phyloP scores from a whole-genome alignment of 371 early-diverging fungal genomes.

The Aphelidium insulamus region DNA sequence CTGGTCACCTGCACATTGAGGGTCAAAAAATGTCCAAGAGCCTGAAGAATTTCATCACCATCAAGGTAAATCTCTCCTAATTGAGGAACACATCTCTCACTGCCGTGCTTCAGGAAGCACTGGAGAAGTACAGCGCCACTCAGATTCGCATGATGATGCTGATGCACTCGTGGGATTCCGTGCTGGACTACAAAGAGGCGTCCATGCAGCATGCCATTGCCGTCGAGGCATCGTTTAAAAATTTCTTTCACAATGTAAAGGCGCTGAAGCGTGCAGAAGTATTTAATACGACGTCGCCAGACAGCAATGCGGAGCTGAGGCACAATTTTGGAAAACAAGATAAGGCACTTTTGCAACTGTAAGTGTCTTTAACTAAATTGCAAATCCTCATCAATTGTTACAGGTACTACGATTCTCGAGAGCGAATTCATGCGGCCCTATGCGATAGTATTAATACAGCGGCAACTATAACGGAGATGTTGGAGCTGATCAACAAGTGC shows the following conservation, averaged over 20 bases:
- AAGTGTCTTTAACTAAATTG: conserved; percentile 5
- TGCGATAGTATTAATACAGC: conserved; percentile 91
- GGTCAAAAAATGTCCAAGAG: conserved; percentile 99
- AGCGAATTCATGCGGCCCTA: conserved; percentile 58
- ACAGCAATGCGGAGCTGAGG: too few relatives aligned
- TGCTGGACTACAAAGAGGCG: conserved; percentile 68
- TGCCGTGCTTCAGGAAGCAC: conserved; percentile 33
- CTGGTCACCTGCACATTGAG: conserved; percentile 96
- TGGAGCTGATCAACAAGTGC: conserved; percentile 49
- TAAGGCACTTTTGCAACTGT: conserved; percentile 23
- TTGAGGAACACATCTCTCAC: not conserved
- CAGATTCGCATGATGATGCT: conserved; percentile 91
- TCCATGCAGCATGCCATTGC: conserved; percentile 66
- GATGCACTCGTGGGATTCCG: conserved; percentile 71
- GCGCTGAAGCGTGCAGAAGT: conserved; percentile 46
- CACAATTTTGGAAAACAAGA: conserved; percentile 51
- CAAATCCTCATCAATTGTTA: not conserved
- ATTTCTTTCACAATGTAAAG: conserved; percentile 63
- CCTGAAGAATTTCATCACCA: conserved; percentile 96
- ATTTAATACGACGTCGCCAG: not conserved
- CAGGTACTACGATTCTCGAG: conserved; percentile 10
- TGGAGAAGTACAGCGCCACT: conserved; percentile 55
- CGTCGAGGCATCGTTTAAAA: conserved; percentile 42
- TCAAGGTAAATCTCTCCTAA: conserved; percentile 20
- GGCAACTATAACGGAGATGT: conserved; percentile 48